phyloP scores from a whole-genome alignment of 2,329 filamentous ascomycete species.

The Aspergillus caelatus region DNA sequence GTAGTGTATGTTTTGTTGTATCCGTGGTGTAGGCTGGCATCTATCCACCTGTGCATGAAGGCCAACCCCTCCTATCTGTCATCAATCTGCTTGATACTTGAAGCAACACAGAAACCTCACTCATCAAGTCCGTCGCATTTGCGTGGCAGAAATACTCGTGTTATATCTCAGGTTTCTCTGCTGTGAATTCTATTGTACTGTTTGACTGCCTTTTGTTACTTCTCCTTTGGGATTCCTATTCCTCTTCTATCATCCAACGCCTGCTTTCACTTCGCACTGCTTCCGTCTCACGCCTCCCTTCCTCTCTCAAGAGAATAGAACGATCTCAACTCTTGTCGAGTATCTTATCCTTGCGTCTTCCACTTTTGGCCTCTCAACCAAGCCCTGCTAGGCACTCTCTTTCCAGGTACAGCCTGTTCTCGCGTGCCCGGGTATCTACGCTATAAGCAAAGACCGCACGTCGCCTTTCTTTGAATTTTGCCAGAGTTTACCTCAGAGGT shows the following conservation, averaged over 20 bases:
- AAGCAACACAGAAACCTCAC: conserved; percentile 13
- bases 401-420: background rate
- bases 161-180: background rate
- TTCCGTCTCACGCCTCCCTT: background rate
- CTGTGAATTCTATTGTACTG: background rate
- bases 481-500: background rate
- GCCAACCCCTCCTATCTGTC: conserved; percentile 11
- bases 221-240: background rate
- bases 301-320: background rate
- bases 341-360: background rate
- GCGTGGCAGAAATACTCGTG: background rate
- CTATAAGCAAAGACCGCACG: background rate
- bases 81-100: conserved; percentile 9
- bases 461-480: background rate
- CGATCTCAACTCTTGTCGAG: background rate
- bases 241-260: background rate
- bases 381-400: background rate
- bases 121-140: conserved; percentile 7
- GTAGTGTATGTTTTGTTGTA: background rate
- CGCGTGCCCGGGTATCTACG: background rate
- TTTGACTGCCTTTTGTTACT: background rate
- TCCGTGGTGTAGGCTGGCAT: background rate
- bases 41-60: background rate
- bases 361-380: background rate
- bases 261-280: background rate